Percentiles rank a stretch among this genome's conserved stretches.
phyloP scores from a whole-genome alignment of 169 alveolate species.

The Besnoitia besnoiti region DNA sequence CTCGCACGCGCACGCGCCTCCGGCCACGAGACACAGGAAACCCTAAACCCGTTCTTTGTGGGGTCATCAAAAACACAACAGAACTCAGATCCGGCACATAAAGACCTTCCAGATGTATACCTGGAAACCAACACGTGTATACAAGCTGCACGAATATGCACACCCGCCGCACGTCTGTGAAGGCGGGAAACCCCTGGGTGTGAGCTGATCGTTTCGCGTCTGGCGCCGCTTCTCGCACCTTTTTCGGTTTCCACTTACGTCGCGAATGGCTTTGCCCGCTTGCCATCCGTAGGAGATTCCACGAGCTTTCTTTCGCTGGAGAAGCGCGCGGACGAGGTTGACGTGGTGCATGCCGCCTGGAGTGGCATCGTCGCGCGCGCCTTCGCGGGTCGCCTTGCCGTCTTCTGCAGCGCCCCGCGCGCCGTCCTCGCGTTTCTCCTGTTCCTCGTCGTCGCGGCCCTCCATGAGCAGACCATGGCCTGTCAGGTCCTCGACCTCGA shows the following conservation, averaged over 20 bases:
- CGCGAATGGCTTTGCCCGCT: background rate
- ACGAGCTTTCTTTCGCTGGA: background rate
- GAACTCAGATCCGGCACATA: too few relatives aligned
- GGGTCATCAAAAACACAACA: too few relatives aligned
- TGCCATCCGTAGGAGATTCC: background rate
- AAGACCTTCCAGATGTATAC: too few relatives aligned
- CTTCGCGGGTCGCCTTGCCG: background rate
- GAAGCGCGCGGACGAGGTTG: conserved; percentile 9
- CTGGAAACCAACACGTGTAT: too few relatives aligned
- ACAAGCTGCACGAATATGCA: too few relatives aligned
- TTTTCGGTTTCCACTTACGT: background rate
- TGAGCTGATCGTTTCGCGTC: background rate
- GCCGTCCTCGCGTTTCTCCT: background rate
- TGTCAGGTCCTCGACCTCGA: background rate
- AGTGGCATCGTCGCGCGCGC: background rate
- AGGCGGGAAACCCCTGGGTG: too few relatives aligned
- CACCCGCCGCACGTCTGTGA: too few relatives aligned
- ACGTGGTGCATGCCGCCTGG: background rate
- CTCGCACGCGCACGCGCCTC: too few relatives aligned
- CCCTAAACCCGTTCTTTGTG: too few relatives aligned
- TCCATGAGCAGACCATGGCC: conserved; percentile 36
- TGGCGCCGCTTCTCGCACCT: background rate
- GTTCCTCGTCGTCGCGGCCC: conserved; percentile 28
- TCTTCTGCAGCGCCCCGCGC: background rate
- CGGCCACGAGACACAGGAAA: too few relatives aligned